A percentile compares a stretch with the other conserved stretches of the same genome.
Evolutionary conservation across 371 early-diverging fungal genomes (phyloP).

Genomic region (Mortierella polycephala): DNA sequence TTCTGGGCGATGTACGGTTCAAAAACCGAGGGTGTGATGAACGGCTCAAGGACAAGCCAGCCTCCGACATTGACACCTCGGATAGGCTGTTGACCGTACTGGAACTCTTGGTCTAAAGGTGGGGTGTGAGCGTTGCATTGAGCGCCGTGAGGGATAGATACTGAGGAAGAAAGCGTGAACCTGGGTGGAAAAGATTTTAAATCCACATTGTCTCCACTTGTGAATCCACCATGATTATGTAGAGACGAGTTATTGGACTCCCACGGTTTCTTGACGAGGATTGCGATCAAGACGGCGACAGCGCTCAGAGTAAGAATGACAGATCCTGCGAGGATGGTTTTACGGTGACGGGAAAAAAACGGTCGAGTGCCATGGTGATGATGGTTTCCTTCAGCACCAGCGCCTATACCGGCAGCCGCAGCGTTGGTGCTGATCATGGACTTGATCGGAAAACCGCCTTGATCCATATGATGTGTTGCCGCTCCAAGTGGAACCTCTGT

Average conservation of each 20-base stretch:
- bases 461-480: not conserved
- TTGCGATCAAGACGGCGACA: conserved; percentile 11
- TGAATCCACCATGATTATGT: not conserved
- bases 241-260: not conserved
- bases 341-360: conserved; percentile 24
- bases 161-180: conserved; percentile 17
- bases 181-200: conserved; percentile 5
- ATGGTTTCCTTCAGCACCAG: not conserved
- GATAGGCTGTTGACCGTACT: conserved; percentile 64
- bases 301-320: conserved; percentile 26
- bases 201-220: not conserved
- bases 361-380: not conserved
- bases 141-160: conserved; percentile 12
- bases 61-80: conserved; percentile 83
- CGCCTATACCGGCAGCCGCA: conserved; percentile 10
- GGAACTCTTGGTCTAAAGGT: conserved; percentile 63
- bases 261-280: conserved; percentile 39
- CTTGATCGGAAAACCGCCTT: conserved; percentile 4
- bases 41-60: conserved; percentile 79
- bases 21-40: conserved; percentile 78
- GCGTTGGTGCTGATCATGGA: not conserved
- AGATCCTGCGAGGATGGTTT: conserved; percentile 24
- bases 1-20: conserved; percentile 62
- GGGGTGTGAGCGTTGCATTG: conserved; percentile 57
- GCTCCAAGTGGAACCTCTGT: not conserved